Evolutionary conservation across 345 rosid species (phyloP), one percentile per base, ranked within the genome.

Genomic region (Reutealis trisperma): DNA sequence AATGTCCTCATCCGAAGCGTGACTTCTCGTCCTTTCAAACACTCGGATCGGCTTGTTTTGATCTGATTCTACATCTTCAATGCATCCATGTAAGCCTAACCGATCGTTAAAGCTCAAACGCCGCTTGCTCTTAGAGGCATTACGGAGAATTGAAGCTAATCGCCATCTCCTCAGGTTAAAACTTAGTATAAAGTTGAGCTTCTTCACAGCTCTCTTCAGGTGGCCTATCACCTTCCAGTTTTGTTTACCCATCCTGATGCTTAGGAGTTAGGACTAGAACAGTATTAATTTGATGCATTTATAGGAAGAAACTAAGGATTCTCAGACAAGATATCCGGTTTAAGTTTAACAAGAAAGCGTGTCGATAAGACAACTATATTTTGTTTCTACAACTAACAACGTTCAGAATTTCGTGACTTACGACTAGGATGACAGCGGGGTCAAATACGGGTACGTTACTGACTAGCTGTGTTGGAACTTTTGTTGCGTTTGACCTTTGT

Each of bases 71-170:
- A 41, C 73, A 51, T 80, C 86, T 37, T 68, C 73, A n/a, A 77
- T 34, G 65, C 77, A 82, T 3, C 70, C 55, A 1, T 70, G 82
- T 76, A 86, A 71, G 1, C 85, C 82, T 13, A 68, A n/a, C 22
- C 80, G 75, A 55, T 83, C 84, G 12, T 79, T 79, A 16, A 86
- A 86, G 85, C 85, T 83, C 79, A 71, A 32, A 41, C 76, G 63
- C 19, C 41, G 79, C 34, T 66, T 25, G 11, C 34, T 27, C 5
- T 16, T 1, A 2, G 79, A 66, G 5, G 49, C 34, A 2, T 57
- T 7, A 19, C 52, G 37, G n/a, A 75, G 45, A 47, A 77, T 32
- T 1, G 78, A 83, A 71, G 78, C 34, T 8, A 76, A 21, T 55
- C 78, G 80, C 86, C 88, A 77, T 60, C 63, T 66, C 37, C 60